Conservation (phyloP, 495 filamentous ascomycete genomes). For the Penicillium tannophilum region DNA sequence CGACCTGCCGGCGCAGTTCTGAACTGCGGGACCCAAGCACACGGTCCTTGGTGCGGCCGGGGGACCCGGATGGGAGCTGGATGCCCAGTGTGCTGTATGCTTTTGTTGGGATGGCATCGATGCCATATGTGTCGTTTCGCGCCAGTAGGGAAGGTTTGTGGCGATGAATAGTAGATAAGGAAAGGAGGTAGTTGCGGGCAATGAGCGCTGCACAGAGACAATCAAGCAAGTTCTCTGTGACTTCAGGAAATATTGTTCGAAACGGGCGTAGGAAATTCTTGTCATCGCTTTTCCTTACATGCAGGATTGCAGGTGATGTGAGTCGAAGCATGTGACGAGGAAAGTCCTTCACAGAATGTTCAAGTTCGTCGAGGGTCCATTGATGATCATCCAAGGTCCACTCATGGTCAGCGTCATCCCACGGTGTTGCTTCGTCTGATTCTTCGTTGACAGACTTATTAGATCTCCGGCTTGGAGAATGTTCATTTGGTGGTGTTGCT, state of each 20-base stretch:
- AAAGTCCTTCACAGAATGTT: slow-evolving; percentile 44
- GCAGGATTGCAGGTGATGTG: slow-evolving; percentile 50
- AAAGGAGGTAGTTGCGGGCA: slow-evolving; percentile 62
- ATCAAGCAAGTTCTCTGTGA: slow-evolving; percentile 57
- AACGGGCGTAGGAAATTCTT: slow-evolving; percentile 47
- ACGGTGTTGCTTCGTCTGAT: slow-evolving; percentile 33
- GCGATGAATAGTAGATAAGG: slow-evolving; percentile 32
- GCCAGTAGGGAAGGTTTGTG: slow-evolving; percentile 24
- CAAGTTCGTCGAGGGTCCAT: slow-evolving; percentile 50
- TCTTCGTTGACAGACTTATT: slow-evolving; percentile 33
- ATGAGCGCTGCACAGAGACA: slow-evolving; percentile 66
- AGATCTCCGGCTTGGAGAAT: slow-evolving; percentile 32
- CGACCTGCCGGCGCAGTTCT: slow-evolving; percentile 40
- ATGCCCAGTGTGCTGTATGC: slow-evolving; percentile 40
- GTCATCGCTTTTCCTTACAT: slow-evolving; percentile 43
- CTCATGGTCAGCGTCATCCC: slow-evolving; percentile 37
- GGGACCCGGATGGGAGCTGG: slow-evolving; percentile 30
- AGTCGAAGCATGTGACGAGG: slow-evolving; percentile 46
- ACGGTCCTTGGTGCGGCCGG: slow-evolving; percentile 35
- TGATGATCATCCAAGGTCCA: slow-evolving; percentile 51
- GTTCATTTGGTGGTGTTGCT: slow-evolving; percentile 17
- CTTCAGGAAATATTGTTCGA: slow-evolving; percentile 58
- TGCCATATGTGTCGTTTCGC: slow-evolving; percentile 25
- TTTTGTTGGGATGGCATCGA: slow-evolving; percentile 41
- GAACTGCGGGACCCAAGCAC: slow-evolving; percentile 34